Base-by-base conservation (phyloP, 768 basidiomycete species). In the Dictyophora rubrovolvata region DNA sequence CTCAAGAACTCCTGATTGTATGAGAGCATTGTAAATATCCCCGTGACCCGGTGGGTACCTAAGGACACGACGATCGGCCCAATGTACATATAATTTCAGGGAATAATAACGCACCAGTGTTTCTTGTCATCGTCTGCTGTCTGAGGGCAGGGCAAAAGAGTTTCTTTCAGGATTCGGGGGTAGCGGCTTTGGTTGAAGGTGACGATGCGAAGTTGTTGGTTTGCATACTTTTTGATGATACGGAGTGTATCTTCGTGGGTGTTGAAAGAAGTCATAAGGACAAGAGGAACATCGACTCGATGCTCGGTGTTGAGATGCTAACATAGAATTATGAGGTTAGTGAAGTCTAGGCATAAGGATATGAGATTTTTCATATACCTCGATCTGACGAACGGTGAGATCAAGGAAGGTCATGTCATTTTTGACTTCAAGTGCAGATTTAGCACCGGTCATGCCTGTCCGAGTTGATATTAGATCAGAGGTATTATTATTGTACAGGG, bases 231-330 rank as follows among this genome's bases (percentile, higher is more conserved):
- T 73, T 96, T 92, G 74, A 94, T 92, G 79, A 96, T 91, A 64
- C 90, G 87, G 62, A 90, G 84, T 53, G 94, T 95, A 71, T 97
- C 93, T 37, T 96, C 91, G 70, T 93, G 89, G 18, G 94, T 97
- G 79, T 95, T 95, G 81, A 98, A 97, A 58, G 92, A 95, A 69
- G 93, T 96, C 95, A 96, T 95, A 68, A 97, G 84, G 75, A 96
- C 88, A 71, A 96, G 87, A n/a, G 92, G 93, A 49, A 95, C 90
- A 73, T 96, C 87, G 72, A 90, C 86, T 63, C 82, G 82, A 69
- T 82, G 77, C 53, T 83, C 80, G 55, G 85, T 87, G 79, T 94
- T 93, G 69, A 95, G 84, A 71, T 95, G 90, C 79, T 75, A 62
- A 9, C 17, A 55, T 17, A 56, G 55, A 17, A 20, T 36, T 37